phyloP scores from a whole-genome alignment of 495 filamentous ascomycete genomes.

The Hypoxylon lenormandii region DNA sequence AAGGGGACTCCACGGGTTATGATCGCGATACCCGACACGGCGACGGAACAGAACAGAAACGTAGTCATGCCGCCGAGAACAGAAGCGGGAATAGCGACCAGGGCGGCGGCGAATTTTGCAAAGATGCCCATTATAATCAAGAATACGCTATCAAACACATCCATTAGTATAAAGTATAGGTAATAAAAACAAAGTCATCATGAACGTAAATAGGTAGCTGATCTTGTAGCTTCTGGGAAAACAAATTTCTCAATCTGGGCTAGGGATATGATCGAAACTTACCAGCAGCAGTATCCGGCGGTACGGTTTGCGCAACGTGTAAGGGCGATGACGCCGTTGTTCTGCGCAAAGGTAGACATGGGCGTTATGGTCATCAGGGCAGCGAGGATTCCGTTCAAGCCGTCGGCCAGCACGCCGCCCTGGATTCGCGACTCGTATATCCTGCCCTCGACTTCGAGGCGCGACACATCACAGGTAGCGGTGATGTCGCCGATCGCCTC shows the following conservation, averaged over 20 bases:
- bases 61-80: conserved; percentile 94
- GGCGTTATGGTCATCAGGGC: conserved; percentile 86
- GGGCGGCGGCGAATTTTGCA: conserved; percentile 89
- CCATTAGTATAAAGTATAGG: conserved; percentile 48
- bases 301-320: conserved; percentile 90
- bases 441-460: conserved; percentile 80
- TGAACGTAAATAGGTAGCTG: too few relatives aligned
- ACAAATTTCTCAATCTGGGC: too few relatives aligned
- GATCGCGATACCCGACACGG: conserved; percentile 87
- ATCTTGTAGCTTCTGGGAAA: too few relatives aligned
- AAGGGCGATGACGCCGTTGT: conserved; percentile 91
- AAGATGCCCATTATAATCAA: conserved; percentile 89
- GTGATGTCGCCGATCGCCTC: conserved; percentile 88
- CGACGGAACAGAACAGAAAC: conserved; percentile 86
- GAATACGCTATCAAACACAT: conserved; percentile 72
- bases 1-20: conserved; percentile 78
- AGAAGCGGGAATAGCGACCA: conserved; percentile 82
- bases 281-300: conserved; percentile 78
- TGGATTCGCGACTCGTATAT: conserved; percentile 90
- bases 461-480: conserved; percentile 82
- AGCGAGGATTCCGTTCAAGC: conserved; percentile 83
- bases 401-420: conserved; percentile 86
- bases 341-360: conserved; percentile 82
- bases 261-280: conserved; percentile 2
- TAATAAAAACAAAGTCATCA: background rate